These are phyloP conservation scores for Penicillium sp. DNA, from an alignment of 2,329 filamentous ascomycete genomes.

Conservation along the genomic window DNA sequence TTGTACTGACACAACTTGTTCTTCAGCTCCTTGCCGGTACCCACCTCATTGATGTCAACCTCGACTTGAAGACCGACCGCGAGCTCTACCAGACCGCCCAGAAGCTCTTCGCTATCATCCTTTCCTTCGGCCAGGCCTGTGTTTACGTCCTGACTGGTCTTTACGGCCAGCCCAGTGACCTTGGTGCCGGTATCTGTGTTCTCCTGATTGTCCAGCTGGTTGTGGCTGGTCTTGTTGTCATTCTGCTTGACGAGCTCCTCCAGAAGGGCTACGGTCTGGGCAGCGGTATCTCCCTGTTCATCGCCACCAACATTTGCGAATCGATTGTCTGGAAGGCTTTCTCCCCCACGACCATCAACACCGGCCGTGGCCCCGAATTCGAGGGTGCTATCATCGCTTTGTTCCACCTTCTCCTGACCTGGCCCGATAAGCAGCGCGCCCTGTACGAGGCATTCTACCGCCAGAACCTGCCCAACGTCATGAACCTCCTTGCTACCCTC, in stretches of 20 bases:
- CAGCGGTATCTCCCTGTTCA: slow-evolving; percentile 98
- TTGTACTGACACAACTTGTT: slow-evolving; percentile 14
- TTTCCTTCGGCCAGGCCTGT: slow-evolving; percentile 95
- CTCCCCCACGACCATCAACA: slow-evolving; percentile 99
- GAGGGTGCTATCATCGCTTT: slow-evolving; percentile 97
- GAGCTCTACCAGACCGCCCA: slow-evolving; percentile 99
- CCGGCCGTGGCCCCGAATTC: slow-evolving; percentile 96
- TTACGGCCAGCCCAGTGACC: slow-evolving; percentile 93
- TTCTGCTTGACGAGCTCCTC: slow-evolving; percentile 96
- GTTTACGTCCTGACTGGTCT: slow-evolving; percentile 98
- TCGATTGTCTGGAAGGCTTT: slow-evolving; percentile 99
- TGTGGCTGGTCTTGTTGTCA: slow-evolving; percentile 96
- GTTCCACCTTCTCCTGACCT: slow-evolving; percentile 96
- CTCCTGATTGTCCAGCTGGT: slow-evolving; percentile 97
- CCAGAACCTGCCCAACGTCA: slow-evolving; percentile 98
- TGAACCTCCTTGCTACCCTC: slow-evolving; percentile 94
- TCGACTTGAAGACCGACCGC: slow-evolving; percentile 99
- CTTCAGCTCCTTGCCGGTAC: slow-evolving; percentile 85
- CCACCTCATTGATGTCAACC: slow-evolving; percentile 99
- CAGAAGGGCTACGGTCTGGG: slow-evolving; percentile 99
- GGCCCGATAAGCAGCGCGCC: slow-evolving; percentile 98
- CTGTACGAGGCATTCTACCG: slow-evolving; percentile 98
- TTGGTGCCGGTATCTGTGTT: slow-evolving; percentile 97
- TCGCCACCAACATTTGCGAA: slow-evolving; percentile 99
- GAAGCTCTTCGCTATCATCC: slow-evolving; percentile 97